Evolutionary conservation across 108 stramenopile species (phyloP).

Genomic region (Seminavis robusta): DNA sequence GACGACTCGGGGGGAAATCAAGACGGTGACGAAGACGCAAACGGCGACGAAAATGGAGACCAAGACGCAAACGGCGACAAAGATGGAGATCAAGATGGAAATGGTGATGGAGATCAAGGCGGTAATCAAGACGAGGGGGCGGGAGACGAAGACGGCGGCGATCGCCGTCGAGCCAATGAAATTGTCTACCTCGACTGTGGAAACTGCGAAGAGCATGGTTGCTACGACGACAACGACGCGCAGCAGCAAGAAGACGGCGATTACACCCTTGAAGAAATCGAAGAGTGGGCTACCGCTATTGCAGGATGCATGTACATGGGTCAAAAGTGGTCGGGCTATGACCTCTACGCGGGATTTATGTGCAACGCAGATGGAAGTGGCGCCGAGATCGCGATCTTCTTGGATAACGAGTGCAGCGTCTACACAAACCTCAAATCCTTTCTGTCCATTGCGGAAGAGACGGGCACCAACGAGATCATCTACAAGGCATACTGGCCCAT

Average conservation of each 20-base stretch:
- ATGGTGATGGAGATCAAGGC: conserved; percentile 5
- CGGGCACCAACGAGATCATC: too few relatives aligned
- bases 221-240: conserved; percentile 27
- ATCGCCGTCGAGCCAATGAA: conserved; percentile 20
- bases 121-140: conserved; percentile 14
- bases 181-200: conserved; percentile 48
- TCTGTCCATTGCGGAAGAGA: too few relatives aligned
- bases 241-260: conserved; percentile 21
- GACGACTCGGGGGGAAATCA: conserved; percentile 18
- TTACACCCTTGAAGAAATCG: conserved; percentile 33
- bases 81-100: conserved; percentile 22
- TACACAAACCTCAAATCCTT: conserved; percentile 18
- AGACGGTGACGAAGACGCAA: conserved; percentile 21
- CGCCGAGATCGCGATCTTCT: conserved; percentile 65
- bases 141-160: conserved; percentile 20
- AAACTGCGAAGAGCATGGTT: conserved; percentile 46
- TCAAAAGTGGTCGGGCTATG: not conserved
- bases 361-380: conserved; percentile 65
- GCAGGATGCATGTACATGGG: too few relatives aligned
- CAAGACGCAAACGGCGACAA: conserved; percentile 21
- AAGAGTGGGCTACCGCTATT: too few relatives aligned
- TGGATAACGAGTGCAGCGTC: conserved; percentile 57
- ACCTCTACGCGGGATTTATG: conserved; percentile 49
- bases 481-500: too few relatives aligned
- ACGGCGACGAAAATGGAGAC: conserved; percentile 9